Base-by-base conservation (phyloP, 2,329 filamentous ascomycete species). In the Coleophoma crateriformis region DNA sequence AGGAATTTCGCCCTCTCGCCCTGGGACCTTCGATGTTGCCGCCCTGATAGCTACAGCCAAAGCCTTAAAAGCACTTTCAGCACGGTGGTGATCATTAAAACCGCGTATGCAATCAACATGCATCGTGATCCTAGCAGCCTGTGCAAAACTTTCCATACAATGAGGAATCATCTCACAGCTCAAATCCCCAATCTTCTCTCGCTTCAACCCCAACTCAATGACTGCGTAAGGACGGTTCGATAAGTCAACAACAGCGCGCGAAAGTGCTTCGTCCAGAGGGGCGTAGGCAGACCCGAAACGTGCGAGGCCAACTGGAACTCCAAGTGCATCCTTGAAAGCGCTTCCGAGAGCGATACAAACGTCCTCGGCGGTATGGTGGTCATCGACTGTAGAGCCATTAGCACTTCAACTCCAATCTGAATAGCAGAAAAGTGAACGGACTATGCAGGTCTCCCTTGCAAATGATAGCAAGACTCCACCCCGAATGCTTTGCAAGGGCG, bases 351-450 rank as follows among this genome's bases (percentile, higher is more conserved):
- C 90, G 58, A 99, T 86, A 72, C 89, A 96, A 52, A 89, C 87
- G 67, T 99, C 94, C 76, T 99, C 94, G 56, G 91, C 87, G 8
- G 92, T 96, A 79, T 99, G 94, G 74, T 99, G 94, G 77, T 97
- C 94, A 73, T 99, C 94, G 68, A 99, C 90, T 92, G 54, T 46
- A 33, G 12, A 43, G 3, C 2, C 22, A 33, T 59, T 47, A 57
- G 52, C 35, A 50, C 17, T 14, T 20, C 17, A 12, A 27, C 32
- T 49, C 32, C 47, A 14, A 51, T 41, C 39, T 34, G 27, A 10
- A 12, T 4, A 15, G 27, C 17, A 14, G 27, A 20, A 12, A 17
- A 15, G 20, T 37, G 35, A 51, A 78, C 82, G 57, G 71, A 92
- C 88, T 96, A 75, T 95, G 88, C 47, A 97, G 73, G 71, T 99